A percentile compares a stretch with the other conserved stretches of the same genome.
phyloP scores from a whole-genome alignment of 768 basidiomycete species.

The Ramaria sp. region DNA sequence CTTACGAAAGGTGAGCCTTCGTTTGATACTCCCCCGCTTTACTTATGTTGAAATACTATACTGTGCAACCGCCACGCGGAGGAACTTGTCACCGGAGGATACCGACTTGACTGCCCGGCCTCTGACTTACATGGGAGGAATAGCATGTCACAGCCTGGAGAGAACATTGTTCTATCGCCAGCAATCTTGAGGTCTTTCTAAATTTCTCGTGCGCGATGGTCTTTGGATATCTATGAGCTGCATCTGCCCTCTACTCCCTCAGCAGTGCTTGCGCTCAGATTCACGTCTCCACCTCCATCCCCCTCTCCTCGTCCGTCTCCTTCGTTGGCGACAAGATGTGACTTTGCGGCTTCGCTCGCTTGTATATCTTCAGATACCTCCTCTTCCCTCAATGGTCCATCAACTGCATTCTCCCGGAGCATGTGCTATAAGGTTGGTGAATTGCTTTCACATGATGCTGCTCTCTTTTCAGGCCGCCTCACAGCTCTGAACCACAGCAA shows the following conservation, averaged over 20 bases:
- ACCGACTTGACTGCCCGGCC: conserved; percentile 80
- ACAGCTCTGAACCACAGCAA: conserved; percentile 60
- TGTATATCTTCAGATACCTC: conserved; percentile 52
- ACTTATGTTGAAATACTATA: conserved; percentile 8
- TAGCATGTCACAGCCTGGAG: conserved; percentile 57
- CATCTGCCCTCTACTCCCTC: conserved; percentile 24
- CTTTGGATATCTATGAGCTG: conserved; percentile 54
- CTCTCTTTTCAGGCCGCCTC: conserved; percentile 58
- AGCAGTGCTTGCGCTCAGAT: conserved; percentile 15
- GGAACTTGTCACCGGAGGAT: conserved; percentile 76
- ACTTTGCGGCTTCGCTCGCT: conserved; percentile 34
- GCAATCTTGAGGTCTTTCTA: conserved; percentile 54
- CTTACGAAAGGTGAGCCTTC: conserved; percentile 66
- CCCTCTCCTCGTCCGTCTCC: conserved; percentile 7
- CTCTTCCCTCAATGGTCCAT: conserved; percentile 22
- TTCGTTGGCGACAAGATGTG: conserved; percentile 22
- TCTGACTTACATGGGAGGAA: conserved; percentile 77
- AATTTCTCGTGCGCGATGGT: conserved; percentile 62
- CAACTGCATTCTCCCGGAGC: conserved; percentile 49
- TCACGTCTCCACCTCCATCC: neutral
- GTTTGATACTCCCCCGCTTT: conserved; percentile 5
- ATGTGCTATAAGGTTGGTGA: conserved; percentile 76
- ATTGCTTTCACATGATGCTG: conserved; percentile 67
- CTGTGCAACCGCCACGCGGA: conserved; percentile 61
- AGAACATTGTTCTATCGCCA: conserved; percentile 51